Evolutionary conservation across 2,329 filamentous ascomycete species (phyloP).

Genomic region (Trichophyton benhamiae): DNA sequence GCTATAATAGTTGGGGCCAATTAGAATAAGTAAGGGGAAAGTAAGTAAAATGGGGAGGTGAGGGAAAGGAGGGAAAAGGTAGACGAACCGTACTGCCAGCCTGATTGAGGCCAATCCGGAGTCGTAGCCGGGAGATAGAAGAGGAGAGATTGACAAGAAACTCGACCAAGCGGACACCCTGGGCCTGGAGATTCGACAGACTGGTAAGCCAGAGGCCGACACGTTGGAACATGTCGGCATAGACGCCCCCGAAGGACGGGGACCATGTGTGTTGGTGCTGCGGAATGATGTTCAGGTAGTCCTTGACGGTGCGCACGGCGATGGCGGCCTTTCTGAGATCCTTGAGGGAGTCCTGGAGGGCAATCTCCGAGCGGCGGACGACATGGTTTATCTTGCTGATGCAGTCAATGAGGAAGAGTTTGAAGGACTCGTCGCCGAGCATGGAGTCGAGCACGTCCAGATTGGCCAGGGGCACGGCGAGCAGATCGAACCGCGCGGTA

Average conservation of each 20-base stretch:
- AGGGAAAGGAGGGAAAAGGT: background rate
- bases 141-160: background rate
- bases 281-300: constrained; percentile 49
- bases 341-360: constrained; percentile 63
- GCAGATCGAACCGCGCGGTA: constrained; percentile 61
- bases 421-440: constrained; percentile 72
- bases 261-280: background rate
- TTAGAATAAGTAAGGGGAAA: background rate
- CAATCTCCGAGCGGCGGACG: constrained; percentile 60
- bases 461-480: constrained; percentile 75
- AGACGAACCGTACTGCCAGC: background rate
- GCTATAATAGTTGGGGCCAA: background rate
- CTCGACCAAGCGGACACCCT: background rate
- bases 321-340: constrained; percentile 69
- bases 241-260: background rate
- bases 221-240: constrained; percentile 2
- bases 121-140: background rate
- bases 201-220: constrained; percentile 1
- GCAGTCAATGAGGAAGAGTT: constrained; percentile 67
- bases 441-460: constrained; percentile 73
- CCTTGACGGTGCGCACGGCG: constrained; percentile 62
- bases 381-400: constrained; percentile 90
- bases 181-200: background rate
- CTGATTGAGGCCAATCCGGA: background rate
- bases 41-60: background rate